phyloP scores from a whole-genome alignment of 768 basidiomycete genomes.

The Hortiboletus campestris region DNA sequence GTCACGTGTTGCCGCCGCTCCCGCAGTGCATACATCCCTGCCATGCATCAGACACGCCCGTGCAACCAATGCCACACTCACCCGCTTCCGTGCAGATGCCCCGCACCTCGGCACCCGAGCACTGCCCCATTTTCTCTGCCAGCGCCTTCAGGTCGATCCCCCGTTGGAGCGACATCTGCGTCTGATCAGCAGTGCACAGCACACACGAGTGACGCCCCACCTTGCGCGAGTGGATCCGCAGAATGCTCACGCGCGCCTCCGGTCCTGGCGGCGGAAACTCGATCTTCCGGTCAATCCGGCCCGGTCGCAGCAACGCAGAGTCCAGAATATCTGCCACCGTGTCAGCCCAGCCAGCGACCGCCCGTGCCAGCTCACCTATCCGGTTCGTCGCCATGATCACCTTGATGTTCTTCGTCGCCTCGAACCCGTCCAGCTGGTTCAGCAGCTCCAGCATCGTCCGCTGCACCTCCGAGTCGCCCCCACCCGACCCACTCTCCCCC shows the following conservation, averaged over 20 bases:
- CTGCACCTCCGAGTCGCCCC: constrained; percentile 88
- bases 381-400: constrained; percentile 98
- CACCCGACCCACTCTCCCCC: constrained; percentile 75
- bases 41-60: background rate
- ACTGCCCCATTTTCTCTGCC: constrained; percentile 99
- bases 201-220: constrained; percentile 31
- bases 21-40: constrained; percentile 94
- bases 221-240: constrained; percentile 96
- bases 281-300: constrained; percentile 95
- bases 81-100: constrained; percentile 98
- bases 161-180: constrained; percentile 93
- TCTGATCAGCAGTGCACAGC: background rate
- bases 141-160: constrained; percentile 95
- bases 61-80: constrained; percentile 26
- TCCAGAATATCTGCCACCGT: constrained; percentile 78
- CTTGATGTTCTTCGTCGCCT: constrained; percentile 80
- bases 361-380: constrained; percentile 52
- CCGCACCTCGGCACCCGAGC: constrained; percentile 95
- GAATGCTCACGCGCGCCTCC: constrained; percentile 94
- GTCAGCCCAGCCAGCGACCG: constrained; percentile 9
- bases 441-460: constrained; percentile 87
- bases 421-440: constrained; percentile 89
- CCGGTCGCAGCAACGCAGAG: constrained; percentile 87
- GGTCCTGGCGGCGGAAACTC: constrained; percentile 98
- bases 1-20: constrained; percentile 97